Percentiles rank a stretch among this genome's conserved stretches.
phyloP scores from a whole-genome alignment of 2,329 filamentous ascomycete species.

The Thelonectria olida region DNA sequence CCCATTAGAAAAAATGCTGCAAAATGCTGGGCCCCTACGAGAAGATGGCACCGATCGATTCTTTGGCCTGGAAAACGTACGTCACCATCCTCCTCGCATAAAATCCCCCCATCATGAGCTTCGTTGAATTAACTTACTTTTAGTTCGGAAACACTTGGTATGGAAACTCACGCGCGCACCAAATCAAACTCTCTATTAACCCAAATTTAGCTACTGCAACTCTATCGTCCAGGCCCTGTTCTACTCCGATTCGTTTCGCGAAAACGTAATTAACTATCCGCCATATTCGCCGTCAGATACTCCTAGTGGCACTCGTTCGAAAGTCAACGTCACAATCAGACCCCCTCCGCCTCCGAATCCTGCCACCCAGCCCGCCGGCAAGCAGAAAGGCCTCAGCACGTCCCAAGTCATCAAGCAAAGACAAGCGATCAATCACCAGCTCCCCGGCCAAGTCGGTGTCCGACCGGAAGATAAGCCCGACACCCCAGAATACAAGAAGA shows the following conservation, averaged over 20 bases:
- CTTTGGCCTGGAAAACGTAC: slow-evolving; percentile 97
- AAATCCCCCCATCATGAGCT: slow-evolving; percentile 8
- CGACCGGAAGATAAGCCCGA: slow-evolving; percentile 93
- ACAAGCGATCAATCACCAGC: slow-evolving; percentile 63
- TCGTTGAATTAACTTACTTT: slow-evolving; percentile 46
- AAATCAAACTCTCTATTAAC: slow-evolving; percentile 31
- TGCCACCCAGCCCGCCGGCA: slow-evolving; percentile 46
- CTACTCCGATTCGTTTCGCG: slow-evolving; percentile 92
- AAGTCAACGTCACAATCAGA: slow-evolving; percentile 70
- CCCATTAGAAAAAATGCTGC: slow-evolving; percentile 78
- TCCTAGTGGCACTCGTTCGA: slow-evolving; percentile 66
- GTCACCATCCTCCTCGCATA: slow-evolving; percentile 46
- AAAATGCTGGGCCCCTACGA: slow-evolving; percentile 81
- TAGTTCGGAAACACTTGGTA: slow-evolving; percentile 99
- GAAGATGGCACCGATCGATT: slow-evolving; percentile 96
- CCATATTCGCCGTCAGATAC: slow-evolving; percentile 74
- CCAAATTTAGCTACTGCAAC: slow-evolving; percentile 84
- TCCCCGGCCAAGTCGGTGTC: slow-evolving; percentile 62
- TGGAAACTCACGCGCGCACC: slow-evolving; percentile 34
- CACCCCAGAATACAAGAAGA: slow-evolving; percentile 97
- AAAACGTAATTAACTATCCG: slow-evolving; percentile 93
- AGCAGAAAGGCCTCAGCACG: slow-evolving; percentile 62
- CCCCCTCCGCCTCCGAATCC: slow-evolving; percentile 62
- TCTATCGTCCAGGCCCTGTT: slow-evolving; percentile 98
- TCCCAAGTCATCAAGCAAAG: slow-evolving; percentile 67